phyloP scores from a whole-genome alignment of 2,329 filamentous ascomycete species.

The Ceratocystis alfenasii region DNA sequence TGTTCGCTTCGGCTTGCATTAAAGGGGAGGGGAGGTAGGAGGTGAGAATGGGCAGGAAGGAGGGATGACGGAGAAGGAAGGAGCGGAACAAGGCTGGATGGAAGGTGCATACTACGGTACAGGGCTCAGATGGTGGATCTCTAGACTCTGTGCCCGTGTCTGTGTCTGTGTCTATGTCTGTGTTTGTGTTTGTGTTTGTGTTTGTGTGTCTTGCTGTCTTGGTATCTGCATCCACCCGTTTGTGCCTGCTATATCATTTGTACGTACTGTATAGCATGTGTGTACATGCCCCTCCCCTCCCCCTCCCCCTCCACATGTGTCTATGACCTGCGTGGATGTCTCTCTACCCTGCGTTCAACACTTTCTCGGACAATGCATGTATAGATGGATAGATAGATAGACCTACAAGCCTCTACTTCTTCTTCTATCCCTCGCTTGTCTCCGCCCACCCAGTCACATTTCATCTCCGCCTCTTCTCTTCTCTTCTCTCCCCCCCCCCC shows the following conservation, averaged over 20 bases:
- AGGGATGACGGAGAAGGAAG: constrained; percentile 5
- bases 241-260: no score
- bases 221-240: background rate
- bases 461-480: background rate
- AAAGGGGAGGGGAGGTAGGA: background rate
- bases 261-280: no score
- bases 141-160: background rate
- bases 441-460: background rate
- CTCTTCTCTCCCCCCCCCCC: background rate
- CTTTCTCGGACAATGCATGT: no score
- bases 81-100: background rate
- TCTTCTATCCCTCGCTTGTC: background rate
- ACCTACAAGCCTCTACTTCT: background rate
- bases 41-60: background rate
- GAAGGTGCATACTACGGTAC: background rate
- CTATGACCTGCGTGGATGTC: no score
- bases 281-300: no score
- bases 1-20: background rate
- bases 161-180: background rate
- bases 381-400: no score
- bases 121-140: background rate
- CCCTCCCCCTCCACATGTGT: no score
- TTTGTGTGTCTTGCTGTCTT: background rate
- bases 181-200: background rate
- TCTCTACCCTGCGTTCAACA: no score